Percentiles rank a stretch among this genome's conserved stretches.
These are phyloP conservation scores for Boeremia lycopersici DNA, from an alignment of 2,329 filamentous ascomycete genomes.

Conservation along the genomic window DNA sequence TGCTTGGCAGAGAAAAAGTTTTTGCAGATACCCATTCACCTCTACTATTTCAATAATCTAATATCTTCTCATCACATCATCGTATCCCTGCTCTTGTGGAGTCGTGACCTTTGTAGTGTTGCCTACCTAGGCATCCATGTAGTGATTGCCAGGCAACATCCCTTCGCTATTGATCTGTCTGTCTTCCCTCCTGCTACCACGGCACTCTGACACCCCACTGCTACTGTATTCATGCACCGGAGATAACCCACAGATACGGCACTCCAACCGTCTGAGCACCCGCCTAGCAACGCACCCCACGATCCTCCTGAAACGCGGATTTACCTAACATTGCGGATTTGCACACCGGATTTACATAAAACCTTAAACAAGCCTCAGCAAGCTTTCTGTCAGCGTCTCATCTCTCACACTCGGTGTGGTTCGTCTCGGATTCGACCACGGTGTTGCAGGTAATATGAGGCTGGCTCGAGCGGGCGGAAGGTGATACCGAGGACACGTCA, in stretches of 20 bases:
- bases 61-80: background rate
- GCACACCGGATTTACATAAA: background rate
- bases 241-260: background rate
- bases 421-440: slow-evolving; percentile 4
- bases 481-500: slow-evolving; percentile 5
- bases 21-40: slow-evolving; percentile 16
- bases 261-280: slow-evolving; percentile 2
- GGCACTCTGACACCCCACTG: background rate
- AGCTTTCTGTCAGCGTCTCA: slow-evolving; percentile 17
- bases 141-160: too few species aligned
- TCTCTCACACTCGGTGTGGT: slow-evolving; percentile 1
- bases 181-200: background rate
- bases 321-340: background rate
- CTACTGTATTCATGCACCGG: background rate
- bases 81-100: background rate
- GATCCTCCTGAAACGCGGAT: slow-evolving; percentile 8
- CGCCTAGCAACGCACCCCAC: slow-evolving; percentile 10
- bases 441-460: background rate
- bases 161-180: background rate
- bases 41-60: slow-evolving; percentile 12
- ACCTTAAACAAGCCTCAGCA: slow-evolving; percentile 7
- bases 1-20: slow-evolving; percentile 6
- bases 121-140: background rate
- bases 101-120: background rate
- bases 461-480: background rate